Evolutionary conservation across 768 basidiomycete species (phyloP), one percentile per base, ranked within the genome.

Genomic region (Mycena capillaripes): DNA sequence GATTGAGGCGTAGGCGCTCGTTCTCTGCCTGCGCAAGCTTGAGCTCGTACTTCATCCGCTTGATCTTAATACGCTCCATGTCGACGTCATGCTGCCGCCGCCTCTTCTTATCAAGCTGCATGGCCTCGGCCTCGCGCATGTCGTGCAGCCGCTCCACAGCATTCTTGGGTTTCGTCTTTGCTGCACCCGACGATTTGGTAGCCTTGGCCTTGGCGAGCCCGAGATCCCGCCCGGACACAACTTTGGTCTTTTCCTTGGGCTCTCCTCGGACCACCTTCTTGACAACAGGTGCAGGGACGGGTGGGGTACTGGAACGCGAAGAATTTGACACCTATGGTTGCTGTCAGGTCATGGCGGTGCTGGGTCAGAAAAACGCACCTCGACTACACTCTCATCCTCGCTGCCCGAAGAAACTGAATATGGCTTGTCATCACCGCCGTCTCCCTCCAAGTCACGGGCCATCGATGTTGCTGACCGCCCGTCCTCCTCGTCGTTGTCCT

Each of bases 401-500:
- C 25, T 17, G 27, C 32, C 48, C 44, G 44, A 21, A 23, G 30
- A n/a, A 6, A 34, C 19, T 3, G 48, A 44, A 4, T 16, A 42
- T 40, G 30, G 4, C 14, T 46, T 62, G 42, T 27, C 21, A 10
- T 2, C 7, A 25, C 4, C 50, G 29, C n/a, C 3, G 5, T 50
- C 25, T 25, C n/a, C n/a, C n/a, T n/a, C n/a, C n/a, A n/a, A n/a
- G n/a, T n/a, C n/a, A n/a, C 27, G 46, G n/a, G 25, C 61, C n/a
- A 6, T 62, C 30, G 46, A 62, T 10, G 61, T 23, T 9, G 11
- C 61, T 3, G 61, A 62, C 1, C 29, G 61, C 4, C 21, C 52
- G 17, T 70, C 59, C 23, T 62, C 60, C 7, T 71, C 46, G 19
- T 36, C 36, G 6, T 29, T 25, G 19, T 56, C 75, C 27, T 56